A percentile compares a stretch with the other conserved stretches of the same genome.
Conservation (phyloP, 2,329 filamentous ascomycete genomes). For the Fusarium buxicola region DNA sequence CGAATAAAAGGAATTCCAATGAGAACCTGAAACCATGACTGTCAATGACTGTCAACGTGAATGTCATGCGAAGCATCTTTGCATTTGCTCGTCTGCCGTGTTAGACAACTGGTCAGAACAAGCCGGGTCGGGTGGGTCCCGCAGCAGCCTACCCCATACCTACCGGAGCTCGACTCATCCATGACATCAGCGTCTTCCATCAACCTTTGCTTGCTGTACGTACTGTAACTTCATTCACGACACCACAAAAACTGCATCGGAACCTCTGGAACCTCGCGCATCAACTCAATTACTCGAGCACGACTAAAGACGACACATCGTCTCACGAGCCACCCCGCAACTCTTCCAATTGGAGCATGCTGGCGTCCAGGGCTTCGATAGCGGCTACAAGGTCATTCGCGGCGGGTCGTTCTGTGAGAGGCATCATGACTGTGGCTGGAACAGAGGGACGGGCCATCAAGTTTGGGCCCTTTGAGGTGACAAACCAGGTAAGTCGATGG, state of each 20-base stretch:
- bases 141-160: no score
- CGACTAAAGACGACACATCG: background rate
- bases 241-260: background rate
- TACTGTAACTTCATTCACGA: constrained; percentile 2
- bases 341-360: constrained; percentile 35
- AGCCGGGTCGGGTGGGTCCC: constrained; percentile 37
- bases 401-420: constrained; percentile 24
- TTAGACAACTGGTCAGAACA: constrained; percentile 37
- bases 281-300: background rate
- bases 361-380: constrained; percentile 24
- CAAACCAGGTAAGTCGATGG: constrained; percentile 69
- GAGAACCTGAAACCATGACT: no score
- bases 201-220: constrained; percentile 13
- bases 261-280: background rate
- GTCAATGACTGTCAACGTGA: background rate
- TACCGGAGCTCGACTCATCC: no score
- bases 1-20: background rate
- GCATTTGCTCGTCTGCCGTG: constrained; percentile 8
- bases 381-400: constrained; percentile 16
- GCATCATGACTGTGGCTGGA: constrained; percentile 49
- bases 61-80: background rate
- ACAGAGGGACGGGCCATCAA: constrained; percentile 57
- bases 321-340: background rate
- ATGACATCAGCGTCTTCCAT: constrained; percentile 39
- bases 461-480: constrained; percentile 83